A percentile compares a stretch with the other conserved stretches of the same genome.
Evolutionary conservation across 345 rosid genomes (phyloP).

Genomic region (Carallia pectinifolia): DNA sequence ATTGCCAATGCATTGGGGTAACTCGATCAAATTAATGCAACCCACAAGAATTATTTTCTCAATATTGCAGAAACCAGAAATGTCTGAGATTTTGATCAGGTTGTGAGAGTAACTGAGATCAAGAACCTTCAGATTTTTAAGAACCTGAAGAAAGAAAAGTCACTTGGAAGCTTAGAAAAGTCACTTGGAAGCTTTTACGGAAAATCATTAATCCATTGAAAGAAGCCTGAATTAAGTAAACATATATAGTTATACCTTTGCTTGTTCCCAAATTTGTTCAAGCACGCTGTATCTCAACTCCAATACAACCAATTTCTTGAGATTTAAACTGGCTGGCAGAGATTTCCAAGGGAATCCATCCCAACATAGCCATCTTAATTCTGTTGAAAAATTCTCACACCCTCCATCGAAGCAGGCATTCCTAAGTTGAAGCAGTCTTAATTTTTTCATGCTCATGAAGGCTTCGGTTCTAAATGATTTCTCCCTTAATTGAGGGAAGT

Average conservation of each 20-base stretch:
- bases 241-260: neutral
- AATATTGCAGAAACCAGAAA: conserved; percentile 7
- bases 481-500: neutral
- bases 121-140: conserved; percentile 20
- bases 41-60: conserved; percentile 15
- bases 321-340: neutral
- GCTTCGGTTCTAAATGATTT: neutral
- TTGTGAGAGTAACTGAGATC: conserved; percentile 19
- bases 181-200: neutral
- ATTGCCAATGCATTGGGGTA: conserved; percentile 14
- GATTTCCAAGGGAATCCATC: conserved; percentile 10
- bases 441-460: conserved; percentile 4
- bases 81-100: conserved; percentile 13
- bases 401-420: neutral
- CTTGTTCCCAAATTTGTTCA: neutral
- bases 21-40: conserved; percentile 12
- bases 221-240: too few relatives aligned
- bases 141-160: neutral
- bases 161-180: neutral
- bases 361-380: conserved; percentile 6
- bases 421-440: neutral
- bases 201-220: too few relatives aligned
- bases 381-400: neutral
- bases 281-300: neutral
- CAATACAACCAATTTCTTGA: neutral